A percentile compares a stretch with the other conserved stretches of the same genome.
These are phyloP conservation scores for Chlamydomonas eustigma DNA, from an alignment of 139 green algal genomes.

Conservation along the genomic window DNA sequence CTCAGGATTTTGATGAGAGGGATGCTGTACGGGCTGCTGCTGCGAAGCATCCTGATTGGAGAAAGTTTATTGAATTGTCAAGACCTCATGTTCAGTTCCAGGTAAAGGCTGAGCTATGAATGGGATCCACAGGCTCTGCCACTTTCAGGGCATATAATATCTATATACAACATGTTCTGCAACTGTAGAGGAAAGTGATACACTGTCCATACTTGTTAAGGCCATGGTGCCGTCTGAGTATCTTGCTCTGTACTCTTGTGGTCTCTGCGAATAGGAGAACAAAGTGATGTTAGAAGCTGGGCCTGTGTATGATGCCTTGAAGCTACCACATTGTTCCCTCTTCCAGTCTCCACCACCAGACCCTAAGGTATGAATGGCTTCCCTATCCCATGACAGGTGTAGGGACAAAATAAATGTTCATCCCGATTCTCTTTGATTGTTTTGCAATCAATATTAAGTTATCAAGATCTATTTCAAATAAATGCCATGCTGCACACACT, in stretches of 20 bases:
- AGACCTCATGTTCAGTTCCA: conserved; percentile 33
- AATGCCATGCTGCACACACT: too few relatives aligned
- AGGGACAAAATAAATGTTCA: too few relatives aligned
- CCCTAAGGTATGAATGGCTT: conserved; percentile 17
- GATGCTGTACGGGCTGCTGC: conserved; percentile 28
- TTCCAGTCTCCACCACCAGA: conserved; percentile 22
- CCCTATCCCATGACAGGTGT: too few relatives aligned
- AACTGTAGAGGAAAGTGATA: background rate
- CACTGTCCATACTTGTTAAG: background rate
- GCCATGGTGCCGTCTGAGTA: background rate
- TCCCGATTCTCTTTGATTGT: too few relatives aligned
- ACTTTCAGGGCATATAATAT: too few relatives aligned
- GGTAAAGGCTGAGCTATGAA: conserved; percentile 13
- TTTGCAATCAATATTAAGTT: too few relatives aligned
- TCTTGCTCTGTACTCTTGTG: background rate
- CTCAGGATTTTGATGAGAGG: conserved; percentile 41
- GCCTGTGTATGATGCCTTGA: conserved; percentile 38
- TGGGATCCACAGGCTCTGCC: too few relatives aligned
- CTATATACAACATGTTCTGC: background rate
- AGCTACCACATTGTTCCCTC: conserved; percentile 18
- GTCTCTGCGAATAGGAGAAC: conserved; percentile 5
- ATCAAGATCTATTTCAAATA: too few relatives aligned
- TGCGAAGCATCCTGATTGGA: conserved; percentile 27
- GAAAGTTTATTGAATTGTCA: conserved; percentile 22
- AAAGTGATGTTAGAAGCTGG: conserved; percentile 43